phyloP scores from a whole-genome alignment of 371 early-diverging fungal genomes.

The Nosema muscidifuracis region DNA sequence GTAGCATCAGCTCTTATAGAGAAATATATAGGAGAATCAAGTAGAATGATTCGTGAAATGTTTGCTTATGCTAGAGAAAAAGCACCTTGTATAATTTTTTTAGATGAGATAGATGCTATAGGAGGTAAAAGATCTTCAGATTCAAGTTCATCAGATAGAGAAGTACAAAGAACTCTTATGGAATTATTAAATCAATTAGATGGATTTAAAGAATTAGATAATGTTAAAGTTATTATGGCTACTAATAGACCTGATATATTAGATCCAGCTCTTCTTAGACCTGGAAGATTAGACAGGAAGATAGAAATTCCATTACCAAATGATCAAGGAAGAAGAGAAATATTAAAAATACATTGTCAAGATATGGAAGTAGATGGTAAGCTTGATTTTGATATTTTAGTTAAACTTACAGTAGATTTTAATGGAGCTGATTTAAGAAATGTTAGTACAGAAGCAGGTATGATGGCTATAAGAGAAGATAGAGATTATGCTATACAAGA shows the following conservation, averaged over 20 bases:
- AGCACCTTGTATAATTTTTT: conserved; percentile 98
- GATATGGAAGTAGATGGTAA: conserved; percentile 87
- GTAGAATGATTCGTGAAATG: conserved; percentile 91
- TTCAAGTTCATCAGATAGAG: conserved; percentile 95
- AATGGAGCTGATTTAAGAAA: conserved; percentile 98
- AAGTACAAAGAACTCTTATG: conserved; percentile 98
- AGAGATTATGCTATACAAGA: conserved; percentile 91
- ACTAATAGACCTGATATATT: conserved; percentile 97
- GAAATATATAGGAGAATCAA: conserved; percentile 96
- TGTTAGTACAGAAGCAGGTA: conserved; percentile 97
- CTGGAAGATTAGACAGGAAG: conserved; percentile 93
- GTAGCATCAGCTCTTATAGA: conserved; percentile 94
- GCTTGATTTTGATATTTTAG: conserved; percentile 83
- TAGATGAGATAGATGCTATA: conserved; percentile 99
- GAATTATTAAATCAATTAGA: conserved; percentile 98
- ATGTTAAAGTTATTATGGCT: conserved; percentile 97
- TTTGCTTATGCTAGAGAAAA: conserved; percentile 95
- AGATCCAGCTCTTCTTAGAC: conserved; percentile 92
- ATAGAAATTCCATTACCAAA: conserved; percentile 96
- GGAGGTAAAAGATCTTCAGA: conserved; percentile 96
- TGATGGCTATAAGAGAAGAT: conserved; percentile 98
- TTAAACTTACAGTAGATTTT: conserved; percentile 92
- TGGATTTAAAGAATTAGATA: conserved; percentile 92
- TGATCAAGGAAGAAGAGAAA: conserved; percentile 79
- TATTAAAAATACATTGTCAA: conserved; percentile 88